Base-by-base conservation (phyloP, 225 moss, liverwort and hornwort genomes). In the Polytrichum formosum region DNA sequence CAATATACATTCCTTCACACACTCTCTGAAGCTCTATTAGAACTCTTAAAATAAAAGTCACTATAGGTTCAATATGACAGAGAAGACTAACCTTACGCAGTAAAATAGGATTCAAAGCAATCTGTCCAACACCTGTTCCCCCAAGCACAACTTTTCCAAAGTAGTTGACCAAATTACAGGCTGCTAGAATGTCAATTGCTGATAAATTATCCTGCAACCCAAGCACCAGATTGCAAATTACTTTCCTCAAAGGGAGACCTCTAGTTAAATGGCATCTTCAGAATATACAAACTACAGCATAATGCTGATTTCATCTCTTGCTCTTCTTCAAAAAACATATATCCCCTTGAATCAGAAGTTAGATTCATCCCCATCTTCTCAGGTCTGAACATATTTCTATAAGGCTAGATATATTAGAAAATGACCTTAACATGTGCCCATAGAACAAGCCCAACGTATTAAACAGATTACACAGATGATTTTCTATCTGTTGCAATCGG, bases 141-240 rank as follows among this genome's bases (percentile, higher is more conserved):
- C 91, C 94, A 68, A 99, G 94, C 61, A 88, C 88, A 66, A 87
- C 98, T 76, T 99, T 99, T 55, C 98, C 98, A 69, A 99, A 99
- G 58, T 99, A 99, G 73, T 99, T 99, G 55, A 99, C 80, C 71
- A 99, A 92, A 82, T 99, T 99, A 81, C 92, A 94, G 59, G 98
- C 88, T 65, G 91, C 78, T 53, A 99, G 83, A 64, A 99, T 94
- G 81, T 99, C 98, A 26, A 99, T 90, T 63, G 94, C 92, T 67
- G 98, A 94, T 56, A 99, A 75, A 70, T 99, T 94, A 76, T 99
- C 98, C 95, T 95, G 78, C 80, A 82, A 70, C 26, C 63, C 69
- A 66, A 19, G 60, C 10, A 74, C 54, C 28, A 76, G 63, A 62
- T 37, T 4, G 75, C 64, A 23, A 7, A 6, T 58, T 46, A 46